Base-by-base conservation (phyloP, 2,329 filamentous ascomycete species). In the Penicillium sp. region DNA sequence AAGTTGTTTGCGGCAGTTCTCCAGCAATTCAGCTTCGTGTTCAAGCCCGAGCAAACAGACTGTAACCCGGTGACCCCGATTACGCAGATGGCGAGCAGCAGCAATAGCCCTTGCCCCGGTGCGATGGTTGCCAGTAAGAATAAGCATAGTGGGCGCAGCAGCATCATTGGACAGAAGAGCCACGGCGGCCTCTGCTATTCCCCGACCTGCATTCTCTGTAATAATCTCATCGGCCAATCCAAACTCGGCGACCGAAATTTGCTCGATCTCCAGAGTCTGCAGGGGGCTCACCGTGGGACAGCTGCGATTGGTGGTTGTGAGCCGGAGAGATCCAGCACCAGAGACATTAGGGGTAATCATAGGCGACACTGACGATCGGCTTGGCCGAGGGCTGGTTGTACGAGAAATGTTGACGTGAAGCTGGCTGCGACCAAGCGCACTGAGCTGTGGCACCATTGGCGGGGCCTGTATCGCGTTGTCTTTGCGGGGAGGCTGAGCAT, bases 121-220 rank as follows among this genome's bases (percentile, higher is more conserved):
- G 64, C 91, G 91, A 74, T 96, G 93, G 73, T 97, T 97, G n/a
- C 94, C 93, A 0, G 91, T 93, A n/a, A 97, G 81, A 7, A 97
- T 85, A 23, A 96, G 86, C 50, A 88, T 80, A 7, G 85, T 83
- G 0, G 84, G 82, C 31, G 81, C 77, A 17, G 80, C 75, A 38
- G 80, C 77, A 49, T 79, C 76, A 50, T 81, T 81, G 46, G 95
- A 78, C 12, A 90, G 85, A 50, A 81, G 82, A 54, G 95, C 81
- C 0, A 91, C 88, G 29, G 93, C 89, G 23, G 74, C 75, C 75
- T 96, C 89, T 5, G 93, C 92, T 60, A 97, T 90, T 43, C 91
- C 90, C 27, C 93, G 86, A 19, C 90, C 93, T 1, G 93, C 90
- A 70, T 93, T 97, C 70, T 97, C 94, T 0, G 91, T 88, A 80